Percentiles rank a stretch among this genome's conserved stretches.
Conservation (phyloP, 108 stramenopile species). For the Parmales sp. region DNA sequence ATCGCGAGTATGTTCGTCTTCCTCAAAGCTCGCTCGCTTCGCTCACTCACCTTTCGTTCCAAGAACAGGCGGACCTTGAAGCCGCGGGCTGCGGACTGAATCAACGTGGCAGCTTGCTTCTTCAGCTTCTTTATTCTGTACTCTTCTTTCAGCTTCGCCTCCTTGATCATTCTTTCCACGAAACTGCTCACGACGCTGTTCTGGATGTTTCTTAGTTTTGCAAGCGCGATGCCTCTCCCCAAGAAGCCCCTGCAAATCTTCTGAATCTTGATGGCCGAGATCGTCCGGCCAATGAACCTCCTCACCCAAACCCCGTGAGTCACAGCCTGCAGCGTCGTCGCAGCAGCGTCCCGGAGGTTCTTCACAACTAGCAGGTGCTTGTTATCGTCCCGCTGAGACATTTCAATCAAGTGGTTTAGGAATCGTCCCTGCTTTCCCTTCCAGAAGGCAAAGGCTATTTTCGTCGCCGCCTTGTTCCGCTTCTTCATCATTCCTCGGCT, state of each 20-base stretch:
- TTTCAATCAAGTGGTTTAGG: neutral
- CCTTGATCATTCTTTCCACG: neutral
- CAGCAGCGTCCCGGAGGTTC: neutral
- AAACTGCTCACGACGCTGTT: neutral
- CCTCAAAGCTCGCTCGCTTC: too few species aligned
- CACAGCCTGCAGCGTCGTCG: constrained; percentile 12
- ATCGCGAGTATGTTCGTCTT: too few species aligned
- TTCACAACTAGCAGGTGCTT: neutral
- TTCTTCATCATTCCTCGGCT: neutral
- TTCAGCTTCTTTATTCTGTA: constrained; percentile 7
- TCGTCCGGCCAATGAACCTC: neutral
- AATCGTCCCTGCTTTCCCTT: neutral
- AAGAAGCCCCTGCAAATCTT: neutral
- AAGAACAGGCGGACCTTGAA: neutral
- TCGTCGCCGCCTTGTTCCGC: neutral
- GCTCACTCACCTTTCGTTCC: too few species aligned
- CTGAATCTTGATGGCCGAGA: neutral
- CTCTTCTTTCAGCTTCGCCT: constrained; percentile 1
- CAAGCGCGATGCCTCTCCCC: neutral
- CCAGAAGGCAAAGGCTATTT: constrained; percentile 6
- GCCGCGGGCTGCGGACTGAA: neutral
- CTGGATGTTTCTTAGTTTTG: neutral
- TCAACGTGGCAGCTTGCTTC: neutral
- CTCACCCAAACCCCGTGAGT: neutral
- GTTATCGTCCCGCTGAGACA: neutral